Conservation (phyloP, 176 grass and related monocot genomes). For the Bolboschoenus planiculmis region DNA sequence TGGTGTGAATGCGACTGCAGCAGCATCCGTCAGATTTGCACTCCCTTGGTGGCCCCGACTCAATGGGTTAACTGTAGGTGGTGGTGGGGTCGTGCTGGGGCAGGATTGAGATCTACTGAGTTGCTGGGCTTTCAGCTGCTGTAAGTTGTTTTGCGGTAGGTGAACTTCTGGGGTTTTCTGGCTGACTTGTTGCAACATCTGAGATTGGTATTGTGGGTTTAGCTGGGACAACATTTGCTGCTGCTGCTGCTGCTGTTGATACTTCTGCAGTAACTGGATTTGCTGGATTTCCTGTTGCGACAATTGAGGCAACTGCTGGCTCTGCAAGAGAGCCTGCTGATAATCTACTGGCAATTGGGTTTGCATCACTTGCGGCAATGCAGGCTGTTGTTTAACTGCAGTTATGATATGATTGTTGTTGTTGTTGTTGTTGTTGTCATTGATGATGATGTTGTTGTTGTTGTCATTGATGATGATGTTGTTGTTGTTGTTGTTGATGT, state of each 20-base stretch:
- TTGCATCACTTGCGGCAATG: slow-evolving; percentile 40
- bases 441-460: too few species aligned
- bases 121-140: slow-evolving; percentile 53
- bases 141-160: slow-evolving; percentile 49
- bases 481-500: not conserved
- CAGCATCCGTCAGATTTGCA: slow-evolving; percentile 40
- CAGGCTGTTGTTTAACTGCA: slow-evolving; percentile 33
- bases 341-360: slow-evolving; percentile 62
- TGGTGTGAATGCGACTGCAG: slow-evolving; percentile 19
- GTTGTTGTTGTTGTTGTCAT: not conserved
- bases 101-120: slow-evolving; percentile 60
- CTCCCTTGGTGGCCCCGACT: slow-evolving; percentile 56
- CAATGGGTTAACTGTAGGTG: slow-evolving; percentile 48
- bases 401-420: slow-evolving; percentile 6
- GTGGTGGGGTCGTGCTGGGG: slow-evolving; percentile 16
- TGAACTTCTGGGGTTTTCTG: slow-evolving; percentile 72
- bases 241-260: slow-evolving; percentile 74
- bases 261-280: slow-evolving; percentile 89
- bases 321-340: slow-evolving; percentile 70
- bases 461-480: not conserved
- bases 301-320: slow-evolving; percentile 59
- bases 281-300: slow-evolving; percentile 70
- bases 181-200: slow-evolving; percentile 57
- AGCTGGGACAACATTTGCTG: slow-evolving; percentile 61
- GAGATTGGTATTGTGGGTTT: slow-evolving; percentile 60